These are phyloP conservation scores for Backusella sp. DNA, from an alignment of 192 early-diverging fungal genomes.

Conservation along the genomic window DNA sequence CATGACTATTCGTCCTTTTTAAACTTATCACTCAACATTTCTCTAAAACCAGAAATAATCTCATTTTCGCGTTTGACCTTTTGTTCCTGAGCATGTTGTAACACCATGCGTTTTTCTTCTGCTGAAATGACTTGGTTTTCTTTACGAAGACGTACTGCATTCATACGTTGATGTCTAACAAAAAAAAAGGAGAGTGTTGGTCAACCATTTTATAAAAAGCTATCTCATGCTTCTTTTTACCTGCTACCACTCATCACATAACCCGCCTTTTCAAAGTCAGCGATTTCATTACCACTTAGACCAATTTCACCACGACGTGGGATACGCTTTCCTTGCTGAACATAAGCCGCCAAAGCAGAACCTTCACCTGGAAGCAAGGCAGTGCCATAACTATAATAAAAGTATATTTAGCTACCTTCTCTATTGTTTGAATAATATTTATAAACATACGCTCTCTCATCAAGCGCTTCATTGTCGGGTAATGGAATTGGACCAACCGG, in stretches of 20 bases:
- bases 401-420: not conserved
- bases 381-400: constrained; percentile 63
- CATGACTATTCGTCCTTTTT: constrained; percentile 25
- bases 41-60: constrained; percentile 89
- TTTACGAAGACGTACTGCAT: constrained; percentile 93
- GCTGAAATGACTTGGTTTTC: constrained; percentile 97
- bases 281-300: constrained; percentile 80
- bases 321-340: constrained; percentile 92
- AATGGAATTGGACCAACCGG: constrained; percentile 70
- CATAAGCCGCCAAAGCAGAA: constrained; percentile 85
- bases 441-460: constrained; percentile 55
- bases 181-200: not conserved
- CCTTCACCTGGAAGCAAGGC: constrained; percentile 88
- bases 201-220: not conserved
- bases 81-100: constrained; percentile 88
- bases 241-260: constrained; percentile 97
- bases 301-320: constrained; percentile 98
- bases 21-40: constrained; percentile 69
- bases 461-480: constrained; percentile 54
- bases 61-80: constrained; percentile 87
- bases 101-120: constrained; percentile 87
- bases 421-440: not conserved
- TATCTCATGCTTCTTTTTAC: constrained; percentile 22
- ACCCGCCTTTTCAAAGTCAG: constrained; percentile 79
- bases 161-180: constrained; percentile 81